Evolutionary conservation across 73 alveolate genomes (phyloP).

Genomic region (Stentor coeruleus): DNA sequence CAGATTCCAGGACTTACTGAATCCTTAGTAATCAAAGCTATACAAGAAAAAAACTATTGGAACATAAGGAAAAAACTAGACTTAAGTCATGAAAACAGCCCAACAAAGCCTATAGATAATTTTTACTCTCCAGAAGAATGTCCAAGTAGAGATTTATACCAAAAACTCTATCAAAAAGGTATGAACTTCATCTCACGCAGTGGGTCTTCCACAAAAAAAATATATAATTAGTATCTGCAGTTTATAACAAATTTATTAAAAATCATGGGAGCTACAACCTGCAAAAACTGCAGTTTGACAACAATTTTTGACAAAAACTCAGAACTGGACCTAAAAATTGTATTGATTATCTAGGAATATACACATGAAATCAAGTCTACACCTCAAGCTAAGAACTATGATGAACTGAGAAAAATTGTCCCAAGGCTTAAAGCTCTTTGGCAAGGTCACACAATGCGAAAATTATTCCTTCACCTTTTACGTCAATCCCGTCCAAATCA

Average conservation of each 20-base stretch:
- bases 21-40: not conserved
- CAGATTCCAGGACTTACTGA: not conserved
- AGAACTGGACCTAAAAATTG: not conserved
- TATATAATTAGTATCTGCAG: no score
- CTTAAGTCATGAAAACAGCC: not conserved
- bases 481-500: conserved; percentile 5
- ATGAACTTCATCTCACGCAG: not conserved
- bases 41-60: not conserved
- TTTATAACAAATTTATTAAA: no score
- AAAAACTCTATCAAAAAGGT: not conserved
- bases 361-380: not conserved
- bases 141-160: not conserved
- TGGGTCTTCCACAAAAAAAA: not conserved
- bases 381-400: not conserved
- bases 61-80: not conserved
- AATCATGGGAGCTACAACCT: not conserved
- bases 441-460: not conserved
- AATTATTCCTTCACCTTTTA: not conserved
- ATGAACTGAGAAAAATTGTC: not conserved
- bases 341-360: not conserved
- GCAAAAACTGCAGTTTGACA: not conserved
- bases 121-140: not conserved
- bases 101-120: not conserved
- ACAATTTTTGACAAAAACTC: not conserved
- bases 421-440: conserved; percentile 6